Conservation (phyloP, 176 grass and related monocot species). For the Microstegium vimineum region DNA sequence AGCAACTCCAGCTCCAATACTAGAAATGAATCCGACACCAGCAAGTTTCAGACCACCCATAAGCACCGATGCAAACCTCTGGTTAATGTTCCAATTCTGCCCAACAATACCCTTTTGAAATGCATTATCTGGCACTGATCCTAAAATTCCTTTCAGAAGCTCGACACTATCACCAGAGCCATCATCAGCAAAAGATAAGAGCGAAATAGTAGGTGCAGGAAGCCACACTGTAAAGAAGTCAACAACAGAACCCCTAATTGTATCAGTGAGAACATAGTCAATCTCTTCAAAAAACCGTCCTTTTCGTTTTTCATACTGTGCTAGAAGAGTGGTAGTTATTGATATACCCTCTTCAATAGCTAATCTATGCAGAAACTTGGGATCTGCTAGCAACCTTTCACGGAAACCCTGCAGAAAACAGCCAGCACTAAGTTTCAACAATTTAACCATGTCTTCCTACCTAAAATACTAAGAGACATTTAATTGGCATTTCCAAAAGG, state of each 20-base stretch:
- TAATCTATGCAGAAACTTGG: conserved; percentile 81
- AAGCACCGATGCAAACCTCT: conserved; percentile 81
- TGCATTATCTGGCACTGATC: conserved; percentile 91
- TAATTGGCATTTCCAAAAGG: not conserved
- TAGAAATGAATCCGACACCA: conserved; percentile 85
- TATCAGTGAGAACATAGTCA: conserved; percentile 93
- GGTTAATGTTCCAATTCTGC: conserved; percentile 71
- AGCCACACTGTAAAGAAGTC: conserved; percentile 99
- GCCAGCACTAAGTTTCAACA: not conserved
- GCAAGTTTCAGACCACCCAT: conserved; percentile 91
- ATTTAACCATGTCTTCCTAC: not conserved
- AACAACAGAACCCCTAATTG: conserved; percentile 93
- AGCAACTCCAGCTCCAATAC: conserved; percentile 91
- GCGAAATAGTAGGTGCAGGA: conserved; percentile 91
- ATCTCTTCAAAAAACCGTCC: conserved; percentile 89
- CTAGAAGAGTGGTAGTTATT: conserved; percentile 82
- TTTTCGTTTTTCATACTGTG: conserved; percentile 94
- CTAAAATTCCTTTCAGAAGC: conserved; percentile 72
- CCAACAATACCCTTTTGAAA: conserved; percentile 84
- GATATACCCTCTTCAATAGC: conserved; percentile 95
- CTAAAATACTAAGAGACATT: not conserved
- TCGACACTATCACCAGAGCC: conserved; percentile 73
- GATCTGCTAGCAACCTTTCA: conserved; percentile 93
- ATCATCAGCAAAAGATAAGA: conserved; percentile 72
- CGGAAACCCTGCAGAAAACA: conserved; percentile 75